Conservation (phyloP, 257 asterid species). For the Gentiana macrophylla region DNA sequence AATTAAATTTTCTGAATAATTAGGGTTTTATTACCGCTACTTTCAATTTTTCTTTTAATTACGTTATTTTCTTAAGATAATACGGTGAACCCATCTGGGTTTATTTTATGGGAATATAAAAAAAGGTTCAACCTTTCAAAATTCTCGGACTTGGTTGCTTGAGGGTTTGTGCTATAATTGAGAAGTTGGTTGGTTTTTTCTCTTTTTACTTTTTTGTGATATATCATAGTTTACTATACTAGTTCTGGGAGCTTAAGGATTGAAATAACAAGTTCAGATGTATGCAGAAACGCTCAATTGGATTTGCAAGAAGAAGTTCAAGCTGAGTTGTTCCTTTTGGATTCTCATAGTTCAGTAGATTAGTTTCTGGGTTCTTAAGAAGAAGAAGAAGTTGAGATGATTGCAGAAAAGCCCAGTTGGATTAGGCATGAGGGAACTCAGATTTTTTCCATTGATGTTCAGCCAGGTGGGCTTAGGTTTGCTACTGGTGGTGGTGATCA, state of each 20-base stretch:
- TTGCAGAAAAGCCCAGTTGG: conserved; percentile 89
- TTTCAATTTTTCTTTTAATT: neutral
- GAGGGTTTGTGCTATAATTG: conserved; percentile 25
- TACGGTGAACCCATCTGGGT: conserved; percentile 8
- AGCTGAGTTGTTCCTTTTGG: neutral
- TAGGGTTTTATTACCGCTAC: conserved; percentile 18
- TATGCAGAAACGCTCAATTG: no score
- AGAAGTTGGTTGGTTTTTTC: neutral
- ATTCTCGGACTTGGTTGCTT: conserved; percentile 16
- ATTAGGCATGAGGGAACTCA: conserved; percentile 77
- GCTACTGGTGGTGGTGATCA: conserved; percentile 99
- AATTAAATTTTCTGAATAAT: conserved; percentile 4
- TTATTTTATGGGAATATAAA: conserved; percentile 7
- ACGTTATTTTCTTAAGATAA: neutral
- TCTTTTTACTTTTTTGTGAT: no score
- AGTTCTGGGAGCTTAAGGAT: no score
- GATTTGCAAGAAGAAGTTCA: neutral
- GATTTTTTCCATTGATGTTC: conserved; percentile 89
- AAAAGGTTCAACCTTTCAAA: conserved; percentile 21
- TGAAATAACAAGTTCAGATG: no score
- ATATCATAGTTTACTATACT: no score
- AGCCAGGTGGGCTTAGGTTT: conserved; percentile 95
- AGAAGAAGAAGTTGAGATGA: conserved; percentile 55
- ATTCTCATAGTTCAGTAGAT: neutral
- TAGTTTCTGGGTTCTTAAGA: conserved; percentile 6